These are phyloP conservation scores for Saccharomyces uvarum DNA, from an alignment of 1,139 yeast genomes.

Conservation along the genomic window DNA sequence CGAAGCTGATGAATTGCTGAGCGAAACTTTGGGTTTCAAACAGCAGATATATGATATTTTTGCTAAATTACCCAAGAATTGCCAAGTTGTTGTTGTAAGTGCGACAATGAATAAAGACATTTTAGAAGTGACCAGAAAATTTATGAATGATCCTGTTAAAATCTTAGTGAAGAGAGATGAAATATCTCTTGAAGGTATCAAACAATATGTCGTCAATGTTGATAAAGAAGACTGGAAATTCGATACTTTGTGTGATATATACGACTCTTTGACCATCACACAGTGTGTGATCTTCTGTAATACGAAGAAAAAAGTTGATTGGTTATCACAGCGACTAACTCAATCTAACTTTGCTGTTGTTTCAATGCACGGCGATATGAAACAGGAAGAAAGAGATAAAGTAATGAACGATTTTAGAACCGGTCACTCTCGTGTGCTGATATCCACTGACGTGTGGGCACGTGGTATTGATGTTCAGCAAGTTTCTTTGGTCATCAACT, in stretches of 20 bases:
- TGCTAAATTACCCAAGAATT: conserved; percentile 65
- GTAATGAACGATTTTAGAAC: conserved; percentile 82
- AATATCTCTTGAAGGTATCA: conserved; percentile 80
- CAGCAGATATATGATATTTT: conserved; percentile 89
- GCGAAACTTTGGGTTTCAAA: conserved; percentile 69
- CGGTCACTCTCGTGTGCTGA: conserved; percentile 74
- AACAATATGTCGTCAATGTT: conserved; percentile 77
- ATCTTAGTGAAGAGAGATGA: conserved; percentile 88
- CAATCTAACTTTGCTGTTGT: conserved; percentile 82
- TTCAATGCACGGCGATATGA: conserved; percentile 96
- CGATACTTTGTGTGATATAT: conserved; percentile 85
- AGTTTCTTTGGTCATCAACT: conserved; percentile 88
- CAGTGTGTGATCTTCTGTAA: conserved; percentile 96
- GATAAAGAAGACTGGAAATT: conserved; percentile 94
- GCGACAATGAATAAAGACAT: conserved; percentile 88
- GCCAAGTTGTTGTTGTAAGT: conserved; percentile 89
- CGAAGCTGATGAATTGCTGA: conserved; percentile 89
- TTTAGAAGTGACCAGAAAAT: conserved; percentile 74
- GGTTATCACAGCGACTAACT: conserved; percentile 70
- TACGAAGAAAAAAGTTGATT: conserved; percentile 84
- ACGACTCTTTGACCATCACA: conserved; percentile 91
- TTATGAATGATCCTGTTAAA: conserved; percentile 84
- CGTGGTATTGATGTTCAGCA: conserved; percentile 97
- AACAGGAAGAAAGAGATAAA: conserved; percentile 81
- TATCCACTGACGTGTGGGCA: conserved; percentile 96